Conservation (phyloP, 2,329 filamentous ascomycete genomes). For the Talaromyces sp. region DNA sequence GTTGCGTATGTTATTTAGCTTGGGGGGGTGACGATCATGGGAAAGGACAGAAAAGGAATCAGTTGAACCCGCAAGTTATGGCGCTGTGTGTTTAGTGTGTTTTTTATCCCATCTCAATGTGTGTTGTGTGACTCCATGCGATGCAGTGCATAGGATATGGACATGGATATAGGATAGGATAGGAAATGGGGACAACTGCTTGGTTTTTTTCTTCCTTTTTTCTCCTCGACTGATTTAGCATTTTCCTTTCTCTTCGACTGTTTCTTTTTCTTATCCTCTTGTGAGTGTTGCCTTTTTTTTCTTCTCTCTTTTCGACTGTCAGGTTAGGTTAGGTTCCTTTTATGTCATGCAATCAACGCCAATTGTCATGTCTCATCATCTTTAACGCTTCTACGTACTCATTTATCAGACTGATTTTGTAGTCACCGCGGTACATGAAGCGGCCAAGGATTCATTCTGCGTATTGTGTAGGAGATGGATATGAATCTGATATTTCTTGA, state of each 20-base stretch:
- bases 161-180: conserved; percentile 14
- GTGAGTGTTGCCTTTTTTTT: too few relatives aligned
- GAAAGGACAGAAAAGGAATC: background rate
- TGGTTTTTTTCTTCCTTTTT: background rate
- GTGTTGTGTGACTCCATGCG: conserved; percentile 5
- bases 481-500: background rate
- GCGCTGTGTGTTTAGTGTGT: conserved; percentile 1
- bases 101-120: background rate
- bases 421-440: background rate
- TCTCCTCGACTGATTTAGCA: conserved; percentile 9
- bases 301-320: background rate
- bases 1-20: conserved; percentile 1
- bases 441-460: background rate
- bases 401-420: too few relatives aligned
- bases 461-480: background rate
- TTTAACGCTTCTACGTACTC: too few relatives aligned
- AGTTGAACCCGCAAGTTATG: background rate
- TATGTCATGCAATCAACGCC: background rate
- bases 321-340: conserved; percentile 2
- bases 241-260: conserved; percentile 4
- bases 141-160: conserved; percentile 9
- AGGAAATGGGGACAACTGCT: conserved; percentile 10
- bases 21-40: background rate
- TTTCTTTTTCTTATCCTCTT: conserved; percentile 20
- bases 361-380: background rate